Evolutionary conservation across 352 stramenopile genomes (phyloP), one percentile per base, ranked within the genome.

Genomic region (Thalassiosira exigua): DNA sequence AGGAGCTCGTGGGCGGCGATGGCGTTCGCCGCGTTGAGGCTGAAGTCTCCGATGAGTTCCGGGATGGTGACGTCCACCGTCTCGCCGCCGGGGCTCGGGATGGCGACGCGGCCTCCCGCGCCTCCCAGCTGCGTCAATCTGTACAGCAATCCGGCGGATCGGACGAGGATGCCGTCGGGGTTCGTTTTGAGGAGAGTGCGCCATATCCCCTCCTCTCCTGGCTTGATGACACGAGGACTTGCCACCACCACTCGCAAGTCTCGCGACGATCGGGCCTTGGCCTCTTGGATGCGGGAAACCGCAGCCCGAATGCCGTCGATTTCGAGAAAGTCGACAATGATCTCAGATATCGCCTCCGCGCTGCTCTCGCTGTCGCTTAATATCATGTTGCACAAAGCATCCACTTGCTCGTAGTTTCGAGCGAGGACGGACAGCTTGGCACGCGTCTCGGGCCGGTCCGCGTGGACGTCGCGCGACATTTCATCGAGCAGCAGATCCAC

Each of bases 311-410:
- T 90, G 0, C 85, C 85, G 14, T 90, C 81, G n/a, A 93, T 74
- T 81, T 93, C 87, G 1, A 93, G 71, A 66, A 93, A 93, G 61
- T 93, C 85, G 58, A 93, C 59, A 52, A 93, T 87, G n/a, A 93
- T 78, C 72, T 91, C 87, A 51, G 80, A 54, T n/a, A 89, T 66
- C 19, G 19, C n/a, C 22, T 48, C 7, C 41, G 58, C 27, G 3
- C 59, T 30, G 58, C 75, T 19, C 12, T 22, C 48, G 54, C 52
- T 19, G 19, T 36, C 41, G 29, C 24, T 59, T 67, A 89, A 76
- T 26, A 86, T 82, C 75, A 90, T 77, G 67, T 51, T 64, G 65
- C 86, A 90, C 0, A 91, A n/a, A 21, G 69, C 44, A 68, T 91
- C 86, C 1, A 91, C 81, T 75, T 91, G 86, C 0, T 86, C 81